Base-by-base conservation (phyloP, 1,284 basidiomycete species). In the Pisolithus thermaeus region DNA sequence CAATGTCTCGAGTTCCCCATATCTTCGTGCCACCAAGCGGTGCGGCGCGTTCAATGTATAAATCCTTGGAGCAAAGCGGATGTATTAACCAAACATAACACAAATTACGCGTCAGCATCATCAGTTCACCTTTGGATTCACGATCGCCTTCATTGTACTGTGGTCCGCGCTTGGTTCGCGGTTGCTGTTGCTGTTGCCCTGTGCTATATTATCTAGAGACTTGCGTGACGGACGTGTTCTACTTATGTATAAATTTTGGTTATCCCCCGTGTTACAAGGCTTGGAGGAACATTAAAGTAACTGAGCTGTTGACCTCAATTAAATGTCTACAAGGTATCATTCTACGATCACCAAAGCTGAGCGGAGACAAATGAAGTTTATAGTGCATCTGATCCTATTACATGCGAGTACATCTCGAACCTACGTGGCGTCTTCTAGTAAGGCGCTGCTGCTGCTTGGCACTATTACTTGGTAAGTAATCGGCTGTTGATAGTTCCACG, bases 361-460 rank as follows among this genome's bases (percentile, higher is more conserved):
- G 32, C 5, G 32, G 32, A 35, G 32, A 43, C 12, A 27, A 1
- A n/a, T 27, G 41, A 16, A 39, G 20, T 43, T 43, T 25, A 43
- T n/a, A 12, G 2, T 9, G 8, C 23, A 43, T n/a, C 18, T 27
- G 18, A 16, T 12, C 9, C 20, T 27, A 28, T 22, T 20, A 14
- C 39, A 41, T 6, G n/a, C 28, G 42, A 30, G 12, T 35, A 14
- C 22, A 42, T 42, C 20, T 42, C 18, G 20, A 23, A 39, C 38
- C 35, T 40, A 48, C 27, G 40, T 49, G 37, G 46, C 36, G 54
- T 57, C 56, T 7, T 59, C 63, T 73, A 82, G 65, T 83, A 87
- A 36, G 76, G 83, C 30, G 81, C 75, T 52, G 87, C 87, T 51
- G 86, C 84, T 56, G 83, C 80, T 70, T 90, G 87, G 72, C 87